phyloP scores from a whole-genome alignment of 768 basidiomycete species.

The Naematelia encephala region DNA sequence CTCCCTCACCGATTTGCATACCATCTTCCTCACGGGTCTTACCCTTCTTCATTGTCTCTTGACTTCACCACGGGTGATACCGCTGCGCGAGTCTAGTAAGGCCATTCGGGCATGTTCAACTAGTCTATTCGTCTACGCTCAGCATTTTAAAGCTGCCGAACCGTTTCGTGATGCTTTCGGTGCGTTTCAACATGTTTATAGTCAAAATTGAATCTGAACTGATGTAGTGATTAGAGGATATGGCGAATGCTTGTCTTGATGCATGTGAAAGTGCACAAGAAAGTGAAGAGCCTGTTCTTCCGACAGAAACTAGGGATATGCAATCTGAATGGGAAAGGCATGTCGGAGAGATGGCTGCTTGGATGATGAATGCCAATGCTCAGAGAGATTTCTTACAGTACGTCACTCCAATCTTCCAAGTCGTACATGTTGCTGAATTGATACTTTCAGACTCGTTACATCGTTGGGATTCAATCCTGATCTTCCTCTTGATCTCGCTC shows the following conservation, averaged over 20 bases:
- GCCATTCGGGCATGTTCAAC: conserved; percentile 20
- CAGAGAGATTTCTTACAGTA: conserved; percentile 14
- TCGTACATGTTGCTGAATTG: too few species aligned
- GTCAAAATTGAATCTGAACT: too few species aligned
- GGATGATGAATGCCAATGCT: conserved; percentile 17
- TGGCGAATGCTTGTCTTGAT: conserved; percentile 19
- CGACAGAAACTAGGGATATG: conserved; percentile 3
- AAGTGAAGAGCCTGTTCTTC: conserved; percentile 9
- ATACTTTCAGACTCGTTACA: conserved; percentile 7
- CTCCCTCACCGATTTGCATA: conserved; percentile 16
- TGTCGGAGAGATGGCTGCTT: conserved; percentile 17
- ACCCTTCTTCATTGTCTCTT: conserved; percentile 12
- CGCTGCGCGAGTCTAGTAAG: conserved; percentile 10
- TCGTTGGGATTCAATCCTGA: conserved; percentile 16
- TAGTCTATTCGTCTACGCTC: conserved; percentile 15
- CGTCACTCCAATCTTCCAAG: too few species aligned
- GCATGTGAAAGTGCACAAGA: conserved; percentile 11
- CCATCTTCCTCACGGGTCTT: conserved; percentile 17
- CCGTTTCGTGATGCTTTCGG: conserved; percentile 20
- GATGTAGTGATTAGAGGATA: conserved; percentile 6
- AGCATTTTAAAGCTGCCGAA: conserved; percentile 16
- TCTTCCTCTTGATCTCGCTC: conserved; percentile 5
- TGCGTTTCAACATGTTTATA: too few species aligned
- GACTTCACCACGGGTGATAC: conserved; percentile 5
- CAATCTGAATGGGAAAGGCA: conserved; percentile 12